These are phyloP conservation scores for Keithomyces neogunnii DNA, from an alignment of 2,329 filamentous ascomycete species.

Conservation along the genomic window DNA sequence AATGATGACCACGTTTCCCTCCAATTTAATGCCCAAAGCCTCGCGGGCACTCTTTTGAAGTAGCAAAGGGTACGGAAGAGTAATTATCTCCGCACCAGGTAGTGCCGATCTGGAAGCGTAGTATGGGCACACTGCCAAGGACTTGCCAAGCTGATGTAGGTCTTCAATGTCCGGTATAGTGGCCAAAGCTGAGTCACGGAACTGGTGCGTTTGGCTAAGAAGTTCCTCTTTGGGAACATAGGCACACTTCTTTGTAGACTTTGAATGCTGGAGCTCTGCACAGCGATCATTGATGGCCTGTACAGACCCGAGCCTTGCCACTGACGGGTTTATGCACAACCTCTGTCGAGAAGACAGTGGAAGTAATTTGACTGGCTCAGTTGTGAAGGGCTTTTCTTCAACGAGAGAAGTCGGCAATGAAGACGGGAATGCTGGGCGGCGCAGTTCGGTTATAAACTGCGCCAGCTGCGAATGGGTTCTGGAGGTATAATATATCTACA, in stretches of 20 bases:
- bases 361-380: conserved; percentile 60
- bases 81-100: conserved; percentile 80
- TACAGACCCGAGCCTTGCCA: conserved; percentile 59
- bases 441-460: conserved; percentile 78
- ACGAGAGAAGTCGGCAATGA: conserved; percentile 46
- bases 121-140: conserved; percentile 81
- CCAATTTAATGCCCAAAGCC: conserved; percentile 76
- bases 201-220: conserved; percentile 62
- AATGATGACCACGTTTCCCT: conserved; percentile 85
- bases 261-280: conserved; percentile 75
- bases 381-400: conserved; percentile 15
- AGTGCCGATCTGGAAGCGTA: conserved; percentile 86
- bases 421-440: conserved; percentile 67
- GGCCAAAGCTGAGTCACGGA: conserved; percentile 77
- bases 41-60: conserved; percentile 82
- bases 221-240: conserved; percentile 75
- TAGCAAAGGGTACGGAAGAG: conserved; percentile 83
- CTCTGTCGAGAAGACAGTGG: conserved; percentile 81
- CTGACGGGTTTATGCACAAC: conserved; percentile 80
- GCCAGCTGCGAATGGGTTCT: conserved; percentile 86
- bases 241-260: conserved; percentile 51
- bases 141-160: conserved; percentile 66
- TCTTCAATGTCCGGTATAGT: conserved; percentile 92
- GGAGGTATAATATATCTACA: conserved; percentile 78
- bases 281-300: conserved; percentile 91